Evolutionary conservation across 2,329 filamentous ascomycete genomes (phyloP), one percentile per base, ranked within the genome.

Genomic region (Fusarium luffae): DNA sequence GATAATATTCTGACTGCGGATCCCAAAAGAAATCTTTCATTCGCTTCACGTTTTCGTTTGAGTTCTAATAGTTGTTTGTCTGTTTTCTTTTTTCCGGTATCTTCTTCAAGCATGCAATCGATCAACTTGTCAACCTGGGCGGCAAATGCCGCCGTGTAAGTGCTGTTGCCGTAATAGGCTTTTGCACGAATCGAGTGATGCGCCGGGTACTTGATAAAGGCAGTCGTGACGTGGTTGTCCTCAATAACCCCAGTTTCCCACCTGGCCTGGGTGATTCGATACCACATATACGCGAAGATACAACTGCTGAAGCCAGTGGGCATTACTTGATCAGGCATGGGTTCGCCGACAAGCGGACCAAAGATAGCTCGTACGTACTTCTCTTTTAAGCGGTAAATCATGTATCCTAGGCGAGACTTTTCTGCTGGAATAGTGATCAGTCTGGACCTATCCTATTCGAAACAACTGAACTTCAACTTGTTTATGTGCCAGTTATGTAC

Each of bases 231-330:
- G 10, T 62, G 50, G 9, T 30, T 11, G 4, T 14, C 3, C 18
- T 18, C 30, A 68, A 25, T 12, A 18, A 21, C 8, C 8, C 40
- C 18, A 14, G 46, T 43, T 13, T 59, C 23, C 10, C 25, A 47
- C 11, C 71, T 69, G 25, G 49, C 44, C 14, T 62, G 59, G 44
- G 66, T 64, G n/a, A 73, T 70, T 14, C 37, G 30, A 19, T 54
- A 21, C 71, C 71, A 74, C 5, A 74, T 60, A 12, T 70, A 48
- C 14, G 64, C 69, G 37, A 74, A 55, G 18, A 69, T 34, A 41
- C 54, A 69, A 30, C 72, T 69, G 18, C 42, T 74, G 62, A 18
- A 60, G 57, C 19, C 50, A 16, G 6, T 44, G 54, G 10, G 49
- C 27, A 9, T 37, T 12, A 5, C 34, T 37, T 11, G 18, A 37